Evolutionary conservation across 805 yeast genomes (phyloP).

Genomic region (Scheffersomyces lignosus): DNA sequence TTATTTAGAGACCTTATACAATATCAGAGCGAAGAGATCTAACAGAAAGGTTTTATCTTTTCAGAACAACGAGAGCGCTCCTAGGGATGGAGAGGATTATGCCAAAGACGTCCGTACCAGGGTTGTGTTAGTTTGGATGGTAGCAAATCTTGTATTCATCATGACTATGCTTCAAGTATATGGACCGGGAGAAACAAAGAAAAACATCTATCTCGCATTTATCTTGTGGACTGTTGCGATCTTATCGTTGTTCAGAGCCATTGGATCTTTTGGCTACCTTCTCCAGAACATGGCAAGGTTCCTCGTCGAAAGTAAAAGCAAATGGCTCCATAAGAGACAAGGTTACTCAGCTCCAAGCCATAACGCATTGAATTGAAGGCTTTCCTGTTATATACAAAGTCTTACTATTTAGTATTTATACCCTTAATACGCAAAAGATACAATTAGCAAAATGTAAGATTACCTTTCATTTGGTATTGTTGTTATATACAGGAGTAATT

Average conservation of each 20-base stretch:
- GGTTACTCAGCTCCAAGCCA: constrained; percentile 37
- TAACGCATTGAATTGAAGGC: constrained; percentile 30
- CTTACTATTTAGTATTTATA: background rate
- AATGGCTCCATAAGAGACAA: constrained; percentile 40
- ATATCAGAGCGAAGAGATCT: constrained; percentile 69
- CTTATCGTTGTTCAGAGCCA: constrained; percentile 76
- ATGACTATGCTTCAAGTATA: constrained; percentile 88
- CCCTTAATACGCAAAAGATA: too few relatives aligned
- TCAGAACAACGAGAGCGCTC: constrained; percentile 32
- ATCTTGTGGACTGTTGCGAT: constrained; percentile 92
- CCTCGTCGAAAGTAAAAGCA: constrained; percentile 38
- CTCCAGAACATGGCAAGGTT: constrained; percentile 37
- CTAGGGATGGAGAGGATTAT: constrained; percentile 68
- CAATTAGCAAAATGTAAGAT: too few relatives aligned
- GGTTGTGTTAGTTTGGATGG: constrained; percentile 94
- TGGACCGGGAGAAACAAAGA: constrained; percentile 54
- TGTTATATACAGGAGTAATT: too few relatives aligned
- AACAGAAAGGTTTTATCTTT: constrained; percentile 44
- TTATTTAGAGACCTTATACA: constrained; percentile 71
- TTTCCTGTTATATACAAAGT: too few relatives aligned
- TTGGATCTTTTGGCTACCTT: constrained; percentile 77
- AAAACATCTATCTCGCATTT: constrained; percentile 74
- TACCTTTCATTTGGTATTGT: too few relatives aligned
- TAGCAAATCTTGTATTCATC: constrained; percentile 74
- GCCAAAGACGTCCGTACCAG: constrained; percentile 93